Evolutionary conservation across 2,329 filamentous ascomycete genomes (phyloP).

Genomic region (Arthrobotrys pseudoclavata): DNA sequence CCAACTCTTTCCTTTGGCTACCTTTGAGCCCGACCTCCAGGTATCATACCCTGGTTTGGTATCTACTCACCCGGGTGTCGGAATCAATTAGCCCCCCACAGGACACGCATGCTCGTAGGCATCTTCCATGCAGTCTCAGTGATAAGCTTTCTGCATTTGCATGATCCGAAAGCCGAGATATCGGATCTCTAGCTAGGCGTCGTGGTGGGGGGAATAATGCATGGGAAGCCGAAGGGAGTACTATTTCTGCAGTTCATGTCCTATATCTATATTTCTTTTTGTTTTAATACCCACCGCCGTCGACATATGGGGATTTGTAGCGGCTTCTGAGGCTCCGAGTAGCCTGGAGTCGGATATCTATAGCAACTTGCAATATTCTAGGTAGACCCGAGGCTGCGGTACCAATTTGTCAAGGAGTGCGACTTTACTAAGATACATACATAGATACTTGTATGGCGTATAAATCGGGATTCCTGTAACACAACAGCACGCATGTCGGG

Average conservation of each 20-base stretch:
- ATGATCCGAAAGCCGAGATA: conserved; percentile 49
- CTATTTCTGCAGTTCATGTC: conserved; percentile 14
- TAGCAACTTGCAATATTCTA: neutral
- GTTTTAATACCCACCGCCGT: neutral
- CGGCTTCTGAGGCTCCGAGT: neutral
- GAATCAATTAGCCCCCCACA: conserved; percentile 36
- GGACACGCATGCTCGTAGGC: conserved; percentile 21
- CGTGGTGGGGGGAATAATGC: conserved; percentile 3
- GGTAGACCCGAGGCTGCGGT: conserved; percentile 23
- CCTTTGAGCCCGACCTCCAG: conserved; percentile 30
- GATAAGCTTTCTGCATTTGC: conserved; percentile 52
- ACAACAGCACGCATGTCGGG: conserved; percentile 16
- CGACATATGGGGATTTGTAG: neutral
- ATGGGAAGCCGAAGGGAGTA: neutral
- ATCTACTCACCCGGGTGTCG: conserved; percentile 43
- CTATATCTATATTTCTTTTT: conserved; percentile 14
- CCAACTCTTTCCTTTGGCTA: neutral
- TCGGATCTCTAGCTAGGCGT: conserved; percentile 31
- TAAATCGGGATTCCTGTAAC: neutral
- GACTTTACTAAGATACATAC: neutral
- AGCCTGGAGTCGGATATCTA: neutral
- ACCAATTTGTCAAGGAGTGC: conserved; percentile 26
- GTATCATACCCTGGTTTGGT: conserved; percentile 26
- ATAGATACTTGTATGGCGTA: neutral
- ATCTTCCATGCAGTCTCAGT: conserved; percentile 41